Evolutionary conservation across 169 alveolate genomes (phyloP).

Genomic region (Perkinsus chesapeaki): DNA sequence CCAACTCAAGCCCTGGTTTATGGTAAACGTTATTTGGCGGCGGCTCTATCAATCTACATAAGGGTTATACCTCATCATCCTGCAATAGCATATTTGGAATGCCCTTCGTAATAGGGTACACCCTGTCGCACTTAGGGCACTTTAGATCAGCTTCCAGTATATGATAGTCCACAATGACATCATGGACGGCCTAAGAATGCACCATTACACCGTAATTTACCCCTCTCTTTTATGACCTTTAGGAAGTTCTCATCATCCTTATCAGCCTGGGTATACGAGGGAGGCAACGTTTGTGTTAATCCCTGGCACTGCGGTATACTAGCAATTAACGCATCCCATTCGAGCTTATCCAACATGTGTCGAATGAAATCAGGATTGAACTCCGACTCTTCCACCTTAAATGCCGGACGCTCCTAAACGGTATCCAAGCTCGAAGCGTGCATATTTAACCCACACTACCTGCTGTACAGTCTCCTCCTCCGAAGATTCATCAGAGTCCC

Average conservation of each 20-base stretch:
- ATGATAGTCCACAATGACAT: constrained; percentile 29
- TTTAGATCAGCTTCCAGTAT: constrained; percentile 37
- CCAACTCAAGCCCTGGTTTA: not conserved
- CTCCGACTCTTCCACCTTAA: constrained; percentile 21
- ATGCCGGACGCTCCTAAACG: constrained; percentile 20
- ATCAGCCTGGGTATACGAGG: constrained; percentile 27
- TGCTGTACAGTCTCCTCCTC: not conserved
- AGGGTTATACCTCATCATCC: constrained; percentile 14
- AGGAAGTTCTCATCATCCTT: constrained; percentile 36
- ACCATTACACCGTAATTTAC: constrained; percentile 24
- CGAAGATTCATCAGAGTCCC: too few species aligned
- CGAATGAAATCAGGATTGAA: constrained; percentile 25
- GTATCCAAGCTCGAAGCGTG: constrained; percentile 20
- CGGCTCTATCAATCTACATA: not conserved
- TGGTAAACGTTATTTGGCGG: not conserved
- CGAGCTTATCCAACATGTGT: constrained; percentile 27
- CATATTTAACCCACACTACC: too few species aligned
- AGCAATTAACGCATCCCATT: constrained; percentile 39
- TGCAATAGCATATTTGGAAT: constrained; percentile 40
- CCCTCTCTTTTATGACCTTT: constrained; percentile 15
- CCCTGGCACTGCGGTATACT: constrained; percentile 30
- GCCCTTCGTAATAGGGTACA: constrained; percentile 40
- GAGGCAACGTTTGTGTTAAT: constrained; percentile 19
- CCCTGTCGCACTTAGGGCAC: constrained; percentile 37
- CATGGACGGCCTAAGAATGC: constrained; percentile 7